Conservation (phyloP, 2,329 filamentous ascomycete genomes). For the Fulvia fulva region DNA sequence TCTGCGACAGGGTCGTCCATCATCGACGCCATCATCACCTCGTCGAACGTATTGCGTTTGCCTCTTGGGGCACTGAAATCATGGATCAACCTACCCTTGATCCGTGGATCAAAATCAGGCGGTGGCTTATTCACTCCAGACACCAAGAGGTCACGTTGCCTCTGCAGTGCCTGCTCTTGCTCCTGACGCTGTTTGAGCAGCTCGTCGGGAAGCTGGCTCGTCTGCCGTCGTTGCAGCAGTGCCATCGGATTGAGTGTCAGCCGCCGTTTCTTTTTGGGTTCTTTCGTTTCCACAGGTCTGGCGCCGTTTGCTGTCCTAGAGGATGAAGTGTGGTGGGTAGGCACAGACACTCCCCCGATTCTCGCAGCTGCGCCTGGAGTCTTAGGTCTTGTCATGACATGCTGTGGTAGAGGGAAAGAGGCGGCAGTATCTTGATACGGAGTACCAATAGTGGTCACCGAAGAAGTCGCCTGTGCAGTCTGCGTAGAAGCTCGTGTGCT, state of each 20-base stretch:
- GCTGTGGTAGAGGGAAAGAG: slow-evolving; percentile 31
- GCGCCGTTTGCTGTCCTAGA: slow-evolving; percentile 9
- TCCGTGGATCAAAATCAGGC: slow-evolving; percentile 60
- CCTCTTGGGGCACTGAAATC: slow-evolving; percentile 60
- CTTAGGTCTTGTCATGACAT: slow-evolving; percentile 32
- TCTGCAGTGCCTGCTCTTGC: slow-evolving; percentile 42
- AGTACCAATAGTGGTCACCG: slow-evolving; percentile 28
- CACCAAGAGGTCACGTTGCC: slow-evolving; percentile 49
- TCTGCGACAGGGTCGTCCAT: not conserved
- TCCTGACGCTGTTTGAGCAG: slow-evolving; percentile 21
- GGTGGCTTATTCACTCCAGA: slow-evolving; percentile 49
- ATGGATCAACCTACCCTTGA: slow-evolving; percentile 60
- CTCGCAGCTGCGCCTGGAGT: slow-evolving; percentile 27
- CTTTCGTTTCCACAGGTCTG: slow-evolving; percentile 24
- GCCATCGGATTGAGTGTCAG: slow-evolving; percentile 57
- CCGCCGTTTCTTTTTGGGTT: slow-evolving; percentile 33
- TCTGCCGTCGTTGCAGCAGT: slow-evolving; percentile 54
- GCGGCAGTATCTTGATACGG: slow-evolving; percentile 30
- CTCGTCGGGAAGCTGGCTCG: slow-evolving; percentile 36
- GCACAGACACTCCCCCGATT: slow-evolving; percentile 35
- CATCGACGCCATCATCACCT: slow-evolving; percentile 11
- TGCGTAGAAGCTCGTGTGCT: slow-evolving; percentile 23
- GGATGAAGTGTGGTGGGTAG: slow-evolving; percentile 30
- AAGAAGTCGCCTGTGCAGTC: slow-evolving; percentile 9
- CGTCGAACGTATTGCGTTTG: slow-evolving; percentile 29